These are phyloP conservation scores for Fusarium mangiferae DNA, from an alignment of 2,329 filamentous ascomycete genomes.

Conservation along the genomic window DNA sequence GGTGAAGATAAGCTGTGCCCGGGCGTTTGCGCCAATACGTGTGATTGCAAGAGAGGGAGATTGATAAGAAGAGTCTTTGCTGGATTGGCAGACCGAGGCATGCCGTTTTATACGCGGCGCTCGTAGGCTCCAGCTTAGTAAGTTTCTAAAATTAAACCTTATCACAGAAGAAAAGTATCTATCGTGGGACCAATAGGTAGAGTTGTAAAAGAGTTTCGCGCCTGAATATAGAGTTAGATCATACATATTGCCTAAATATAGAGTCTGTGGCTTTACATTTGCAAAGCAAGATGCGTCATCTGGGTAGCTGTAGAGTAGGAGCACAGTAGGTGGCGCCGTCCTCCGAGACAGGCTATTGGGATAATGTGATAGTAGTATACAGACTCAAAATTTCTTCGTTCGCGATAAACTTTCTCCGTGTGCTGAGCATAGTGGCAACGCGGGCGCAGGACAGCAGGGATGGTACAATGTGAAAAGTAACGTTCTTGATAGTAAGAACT, in stretches of 20 bases:
- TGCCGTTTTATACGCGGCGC: neutral
- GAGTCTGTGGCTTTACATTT: accelerated
- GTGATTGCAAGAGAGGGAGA: neutral
- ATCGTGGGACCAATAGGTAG: accelerated
- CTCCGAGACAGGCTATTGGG: accelerated
- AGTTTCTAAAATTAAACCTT: too few species aligned
- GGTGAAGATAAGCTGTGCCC: neutral
- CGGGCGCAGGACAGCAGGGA: neutral
- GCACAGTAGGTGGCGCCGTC: accelerated
- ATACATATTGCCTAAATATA: accelerated
- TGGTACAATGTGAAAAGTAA: neutral
- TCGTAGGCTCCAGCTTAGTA: accelerated
- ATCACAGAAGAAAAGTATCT: too few species aligned
- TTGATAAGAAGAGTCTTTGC: neutral
- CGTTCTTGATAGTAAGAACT: neutral
- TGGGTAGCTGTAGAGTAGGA: neutral
- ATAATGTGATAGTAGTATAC: accelerated
- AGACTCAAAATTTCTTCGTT: too few species aligned
- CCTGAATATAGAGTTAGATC: accelerated
- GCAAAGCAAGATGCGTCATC: neutral
- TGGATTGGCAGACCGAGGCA: too few species aligned
- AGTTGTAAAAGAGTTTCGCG: accelerated
- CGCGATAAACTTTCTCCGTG: too few species aligned
- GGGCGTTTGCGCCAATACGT: neutral
- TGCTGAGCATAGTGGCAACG: too few species aligned